phyloP scores from a whole-genome alignment of 345 rosid genomes.

The Arabidopsis thaliana region TAIR10.1 NC_003074.8:411001-411500 shows the following conservation, averaged over 20 bases:
- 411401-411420: slow-evolving; percentile 59
- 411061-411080: slow-evolving; percentile 29
- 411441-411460: slow-evolving; percentile 41
- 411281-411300: slow-evolving; percentile 26
- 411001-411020: background rate
- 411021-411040: slow-evolving; percentile 7
- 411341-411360: slow-evolving; percentile 13
- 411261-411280: background rate
- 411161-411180: slow-evolving; percentile 11
- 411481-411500: background rate
- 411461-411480: slow-evolving; percentile 42
- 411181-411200: background rate
- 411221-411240: background rate
- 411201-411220: slow-evolving; percentile 11
- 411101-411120: slow-evolving; percentile 8
- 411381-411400: slow-evolving; percentile 69
- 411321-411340: background rate
- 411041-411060: slow-evolving; percentile 6
- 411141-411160: background rate
- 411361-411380: slow-evolving; percentile 26
- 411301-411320: slow-evolving; percentile 35
- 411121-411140: background rate
- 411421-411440: slow-evolving; percentile 30
- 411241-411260: background rate
- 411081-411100: slow-evolving; percentile 1